Evolutionary conservation across 2,329 filamentous ascomycete genomes (phyloP).

Genomic region (Thielaviopsis punctulata): DNA sequence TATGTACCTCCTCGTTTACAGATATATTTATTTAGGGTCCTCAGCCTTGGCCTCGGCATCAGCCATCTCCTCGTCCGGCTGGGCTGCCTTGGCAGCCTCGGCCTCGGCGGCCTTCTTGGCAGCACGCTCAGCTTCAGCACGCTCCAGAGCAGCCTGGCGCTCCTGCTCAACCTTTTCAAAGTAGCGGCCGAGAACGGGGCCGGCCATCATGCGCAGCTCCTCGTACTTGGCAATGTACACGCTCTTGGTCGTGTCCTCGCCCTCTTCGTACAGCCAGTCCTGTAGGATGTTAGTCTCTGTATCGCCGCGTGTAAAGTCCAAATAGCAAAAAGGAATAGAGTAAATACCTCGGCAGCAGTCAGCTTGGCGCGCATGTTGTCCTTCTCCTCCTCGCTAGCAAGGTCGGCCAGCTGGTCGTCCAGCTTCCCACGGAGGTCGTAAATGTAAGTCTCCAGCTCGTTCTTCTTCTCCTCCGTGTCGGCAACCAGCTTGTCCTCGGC

Average conservation of each 20-base stretch:
- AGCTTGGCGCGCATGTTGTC: slow-evolving; percentile 69
- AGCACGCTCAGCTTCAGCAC: slow-evolving; percentile 59
- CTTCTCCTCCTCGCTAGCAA: slow-evolving; percentile 87
- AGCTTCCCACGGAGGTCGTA: slow-evolving; percentile 95
- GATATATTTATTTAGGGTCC: slow-evolving; percentile 14
- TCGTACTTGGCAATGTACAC: slow-evolving; percentile 91
- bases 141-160: slow-evolving; percentile 60
- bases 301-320: not conserved
- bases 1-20: not conserved
- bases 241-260: slow-evolving; percentile 84
- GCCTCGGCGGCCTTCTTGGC: slow-evolving; percentile 46
- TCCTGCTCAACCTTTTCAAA: slow-evolving; percentile 87
- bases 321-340: not conserved
- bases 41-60: slow-evolving; percentile 41
- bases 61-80: slow-evolving; percentile 45
- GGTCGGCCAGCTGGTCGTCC: slow-evolving; percentile 76
- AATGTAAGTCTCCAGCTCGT: slow-evolving; percentile 94
- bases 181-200: slow-evolving; percentile 84
- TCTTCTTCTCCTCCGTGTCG: slow-evolving; percentile 99
- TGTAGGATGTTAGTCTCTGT: slow-evolving; percentile 21
- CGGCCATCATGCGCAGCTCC: slow-evolving; percentile 78
- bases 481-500: slow-evolving; percentile 98
- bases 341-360: slow-evolving; percentile 65
- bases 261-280: slow-evolving; percentile 98
- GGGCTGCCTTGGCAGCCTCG: slow-evolving; percentile 37